Percentiles rank a stretch among this genome's conserved stretches.
These are phyloP conservation scores for Cryphonectria parasitica DNA, from an alignment of 2,329 filamentous ascomycete species.

Conservation along the genomic window DNA sequence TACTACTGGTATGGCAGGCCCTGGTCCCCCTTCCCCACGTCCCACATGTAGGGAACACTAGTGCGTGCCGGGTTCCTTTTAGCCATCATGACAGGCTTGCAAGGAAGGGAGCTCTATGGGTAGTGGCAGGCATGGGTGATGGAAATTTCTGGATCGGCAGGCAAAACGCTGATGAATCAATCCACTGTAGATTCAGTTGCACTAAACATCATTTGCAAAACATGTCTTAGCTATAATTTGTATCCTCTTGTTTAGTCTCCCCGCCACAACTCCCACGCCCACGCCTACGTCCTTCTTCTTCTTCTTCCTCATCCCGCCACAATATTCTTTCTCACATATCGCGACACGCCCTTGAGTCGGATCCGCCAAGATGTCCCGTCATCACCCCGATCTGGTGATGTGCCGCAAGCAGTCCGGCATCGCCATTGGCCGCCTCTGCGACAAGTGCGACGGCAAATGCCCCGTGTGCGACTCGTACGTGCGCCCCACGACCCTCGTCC, in stretches of 20 bases:
- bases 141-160: conserved; percentile 18
- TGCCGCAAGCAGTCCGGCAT: conserved; percentile 98
- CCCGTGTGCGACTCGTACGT: conserved; percentile 99
- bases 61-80: neutral
- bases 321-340: neutral
- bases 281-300: neutral
- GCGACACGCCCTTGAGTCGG: neutral
- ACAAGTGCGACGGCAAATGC: conserved; percentile 99
- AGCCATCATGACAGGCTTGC: neutral
- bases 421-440: conserved; percentile 96
- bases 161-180: conserved; percentile 18
- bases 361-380: conserved; percentile 74
- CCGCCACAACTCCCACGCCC: neutral
- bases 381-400: conserved; percentile 98
- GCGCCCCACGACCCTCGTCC: conserved; percentile 92
- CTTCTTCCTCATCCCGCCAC: neutral
- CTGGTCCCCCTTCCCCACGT: conserved; percentile 9
- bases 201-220: conserved; percentile 11
- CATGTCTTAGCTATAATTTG: neutral
- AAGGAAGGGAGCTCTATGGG: conserved; percentile 3
- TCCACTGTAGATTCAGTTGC: conserved; percentile 1
- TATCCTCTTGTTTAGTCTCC: conserved; percentile 1
- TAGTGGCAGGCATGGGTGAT: neutral
- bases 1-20: neutral
- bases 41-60: neutral